A percentile compares a stretch with the other conserved stretches of the same genome.
Evolutionary conservation across 371 early-diverging fungal species (phyloP).

Genomic region (Rhizopus delemar): DNA sequence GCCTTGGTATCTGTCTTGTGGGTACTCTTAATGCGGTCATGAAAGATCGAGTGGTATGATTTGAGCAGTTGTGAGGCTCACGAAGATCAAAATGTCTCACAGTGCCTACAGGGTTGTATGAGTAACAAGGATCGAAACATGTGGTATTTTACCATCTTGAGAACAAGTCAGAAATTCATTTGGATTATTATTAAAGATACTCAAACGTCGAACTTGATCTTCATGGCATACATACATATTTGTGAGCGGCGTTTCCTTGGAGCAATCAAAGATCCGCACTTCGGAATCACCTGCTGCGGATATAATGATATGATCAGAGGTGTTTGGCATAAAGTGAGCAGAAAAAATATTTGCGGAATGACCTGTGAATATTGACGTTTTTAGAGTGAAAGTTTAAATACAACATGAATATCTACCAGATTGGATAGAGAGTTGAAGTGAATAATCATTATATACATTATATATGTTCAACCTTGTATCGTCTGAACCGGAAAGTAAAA

Average conservation of each 20-base stretch:
- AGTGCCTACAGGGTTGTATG: conserved; percentile 36
- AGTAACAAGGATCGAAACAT: background rate
- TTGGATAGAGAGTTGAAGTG: conserved; percentile 24
- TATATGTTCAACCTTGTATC: conserved; percentile 65
- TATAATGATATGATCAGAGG: conserved; percentile 61
- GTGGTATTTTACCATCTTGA: conserved; percentile 56
- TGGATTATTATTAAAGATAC: conserved; percentile 47
- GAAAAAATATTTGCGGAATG: conserved; percentile 79
- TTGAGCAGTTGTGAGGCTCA: conserved; percentile 40
- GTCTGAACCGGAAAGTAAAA: conserved; percentile 69
- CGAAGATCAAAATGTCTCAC: conserved; percentile 69
- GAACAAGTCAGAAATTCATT: conserved; percentile 63
- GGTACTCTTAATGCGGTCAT: conserved; percentile 24
- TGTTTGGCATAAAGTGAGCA: conserved; percentile 69
- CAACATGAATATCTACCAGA: conserved; percentile 17
- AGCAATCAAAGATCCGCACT: conserved; percentile 67
- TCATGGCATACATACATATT: conserved; percentile 56
- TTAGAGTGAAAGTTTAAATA: background rate
- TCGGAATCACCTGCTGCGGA: conserved; percentile 72
- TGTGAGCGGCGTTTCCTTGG: conserved; percentile 9
- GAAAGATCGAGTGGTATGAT: conserved; percentile 30
- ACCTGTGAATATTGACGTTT: conserved; percentile 30
- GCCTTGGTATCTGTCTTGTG: conserved; percentile 22
- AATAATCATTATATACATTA: conserved; percentile 35
- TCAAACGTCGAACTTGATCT: conserved; percentile 59